Evolutionary conservation across 768 basidiomycete species (phyloP), one percentile per base, ranked within the genome.

Genomic region (Lentinula boryana): DNA sequence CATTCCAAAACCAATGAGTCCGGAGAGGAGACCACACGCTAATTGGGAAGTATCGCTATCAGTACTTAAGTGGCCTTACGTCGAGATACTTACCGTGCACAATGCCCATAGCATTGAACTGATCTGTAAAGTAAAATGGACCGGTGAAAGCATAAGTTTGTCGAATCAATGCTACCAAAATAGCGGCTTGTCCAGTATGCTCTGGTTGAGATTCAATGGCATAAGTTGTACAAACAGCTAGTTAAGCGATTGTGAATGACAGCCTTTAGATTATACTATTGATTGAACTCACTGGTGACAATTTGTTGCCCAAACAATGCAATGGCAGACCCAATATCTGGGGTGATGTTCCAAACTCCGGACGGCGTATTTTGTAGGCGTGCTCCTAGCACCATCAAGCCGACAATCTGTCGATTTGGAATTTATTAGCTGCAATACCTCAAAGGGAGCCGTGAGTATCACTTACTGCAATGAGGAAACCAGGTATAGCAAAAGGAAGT

Each of bases 181-280:
- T 7, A 16, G 48, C 58, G 10, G 50, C 58, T 38, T 49, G 50
- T 36, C 27, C 32, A 21, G 58, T 52, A 8, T 59, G 32, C 27
- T 8, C 35, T 8, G 48, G 58, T 38, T 59, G 50, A 27, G 48
- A 59, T n/a, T 59, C 58, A 15, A 59, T 52, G 18, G 58, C 58
- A 51, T 59, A 59, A 9, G 58, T 59, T 16, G 40, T 50, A 18
- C 46, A 50, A 21, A 59, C 58, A 21, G 58, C 55, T 56, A 56
- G 8, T n/a, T 5, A 27, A 4, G 15, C 31, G 27, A 21, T 8
- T 18, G 23, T 50, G 27, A 44, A 44, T 7, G 43, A 44, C 7
- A 44, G 27, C 27, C 2, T 27, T 27, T 5, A 44, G 5, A 16
- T 4, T 18, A 18, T 48, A 40, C 8, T 5, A 18, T 7, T 43